Evolutionary conservation across 177 flowering plant species (phyloP), one percentile per base, ranked within the genome.

Genomic region (Vitis hybrid): DNA sequence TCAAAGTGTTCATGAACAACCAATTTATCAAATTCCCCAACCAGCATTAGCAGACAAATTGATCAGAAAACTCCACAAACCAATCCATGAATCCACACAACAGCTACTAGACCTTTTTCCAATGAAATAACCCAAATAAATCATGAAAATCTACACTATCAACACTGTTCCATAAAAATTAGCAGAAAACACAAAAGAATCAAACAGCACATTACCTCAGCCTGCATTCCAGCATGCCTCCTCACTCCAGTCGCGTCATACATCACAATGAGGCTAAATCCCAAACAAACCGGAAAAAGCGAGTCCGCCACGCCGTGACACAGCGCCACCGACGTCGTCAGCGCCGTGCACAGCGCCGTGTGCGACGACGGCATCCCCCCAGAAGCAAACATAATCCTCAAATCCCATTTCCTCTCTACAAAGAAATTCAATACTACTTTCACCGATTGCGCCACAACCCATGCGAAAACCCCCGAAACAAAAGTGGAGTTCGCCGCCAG

Each of bases 361-460:
- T 92, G 97, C 11, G 97, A 91, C 32, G 97, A 91, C 3, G 98
- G 98, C 98, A 92, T 94, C 7, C 98, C 98, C 2, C 98, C 98
- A 49, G 87, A 92, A 27, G 91, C 82, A 76, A 79, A 89, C 74
- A 92, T 27, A 58, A 94, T 64, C 72, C 85, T 75, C 55, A 87
- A 84, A 80, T 92, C 90, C 96, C 96, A 92, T 68, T 85, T 91
- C 79, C 86, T 87, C 85, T 92, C 98, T 64, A 94, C 82, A 46
- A 78, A 81, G 75, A 92, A 92, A 69, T 88, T 83, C 80, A 94
- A 75, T 19, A 89, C 62, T 54, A 94, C 72, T 69, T 94, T 94
- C 27, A 75, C 77, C 11, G 87, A 88, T 65, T 92, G 98, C 3
- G 98, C 94, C 2, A 75, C 21, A 8, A 75, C 51, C 97, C 93